Conservation (phyloP, 352 stramenopile species). For the Halophytophthora polymorphica region DNA sequence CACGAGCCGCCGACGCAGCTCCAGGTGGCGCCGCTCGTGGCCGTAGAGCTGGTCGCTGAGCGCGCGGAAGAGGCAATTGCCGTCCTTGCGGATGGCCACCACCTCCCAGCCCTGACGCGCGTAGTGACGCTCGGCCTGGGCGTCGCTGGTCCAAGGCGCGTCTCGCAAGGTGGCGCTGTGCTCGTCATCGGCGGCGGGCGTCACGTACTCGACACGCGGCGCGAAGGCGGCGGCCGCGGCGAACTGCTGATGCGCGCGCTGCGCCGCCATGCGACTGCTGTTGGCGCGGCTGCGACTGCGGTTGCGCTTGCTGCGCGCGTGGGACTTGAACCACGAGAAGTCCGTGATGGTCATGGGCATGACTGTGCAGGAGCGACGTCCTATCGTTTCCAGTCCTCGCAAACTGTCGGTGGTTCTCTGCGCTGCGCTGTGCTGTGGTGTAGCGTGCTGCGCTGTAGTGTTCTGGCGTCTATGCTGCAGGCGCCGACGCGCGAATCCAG, state of each 20-base stretch:
- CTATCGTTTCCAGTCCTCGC: no score
- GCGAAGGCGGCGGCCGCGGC: conserved; percentile 16
- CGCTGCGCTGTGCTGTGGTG: no score
- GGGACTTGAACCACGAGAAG: conserved; percentile 29
- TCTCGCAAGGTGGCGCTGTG: conserved; percentile 26
- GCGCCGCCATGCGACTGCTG: conserved; percentile 18
- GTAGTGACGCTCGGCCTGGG: conserved; percentile 48
- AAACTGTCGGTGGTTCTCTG: no score
- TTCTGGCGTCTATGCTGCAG: no score
- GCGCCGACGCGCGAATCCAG: no score
- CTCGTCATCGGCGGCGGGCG: conserved; percentile 27
- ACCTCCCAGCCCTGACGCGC: conserved; percentile 36
- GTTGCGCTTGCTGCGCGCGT: conserved; percentile 26
- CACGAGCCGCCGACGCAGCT: conserved; percentile 45
- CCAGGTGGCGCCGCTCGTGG: conserved; percentile 36
- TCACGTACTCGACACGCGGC: conserved; percentile 27
- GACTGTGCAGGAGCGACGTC: no score
- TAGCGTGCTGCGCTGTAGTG: no score
- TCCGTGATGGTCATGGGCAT: no score
- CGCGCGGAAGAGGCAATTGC: conserved; percentile 59
- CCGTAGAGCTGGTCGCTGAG: conserved; percentile 65
- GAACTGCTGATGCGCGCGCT: conserved; percentile 26
- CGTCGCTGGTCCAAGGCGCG: conserved; percentile 35
- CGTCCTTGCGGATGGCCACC: conserved; percentile 35
- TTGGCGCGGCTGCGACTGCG: conserved; percentile 20